Conservation (phyloP, 2,329 filamentous ascomycete species). For the Fusarium heterosporum region DNA sequence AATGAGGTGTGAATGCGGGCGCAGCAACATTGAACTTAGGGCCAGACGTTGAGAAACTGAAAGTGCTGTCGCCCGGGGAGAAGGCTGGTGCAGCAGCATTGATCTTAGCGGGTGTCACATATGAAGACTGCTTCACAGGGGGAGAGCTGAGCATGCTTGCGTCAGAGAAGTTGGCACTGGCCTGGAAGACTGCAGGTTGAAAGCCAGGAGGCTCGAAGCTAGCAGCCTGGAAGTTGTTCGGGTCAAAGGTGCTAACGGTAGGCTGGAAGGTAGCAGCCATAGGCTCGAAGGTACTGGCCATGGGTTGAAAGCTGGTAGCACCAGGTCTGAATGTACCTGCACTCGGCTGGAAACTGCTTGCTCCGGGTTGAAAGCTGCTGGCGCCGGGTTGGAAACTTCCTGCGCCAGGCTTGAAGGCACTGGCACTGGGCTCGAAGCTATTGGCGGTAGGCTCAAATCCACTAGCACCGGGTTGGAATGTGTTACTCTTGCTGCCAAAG, state of each 20-base stretch:
- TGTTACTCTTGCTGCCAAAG: conserved; percentile 49
- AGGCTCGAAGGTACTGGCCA: conserved; percentile 44
- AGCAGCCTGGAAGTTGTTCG: conserved; percentile 20
- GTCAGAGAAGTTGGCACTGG: conserved; percentile 38
- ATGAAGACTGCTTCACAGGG: conserved; percentile 22
- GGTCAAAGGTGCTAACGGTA: conserved; percentile 24
- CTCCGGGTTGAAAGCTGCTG: conserved; percentile 21
- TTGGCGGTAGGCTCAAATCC: conserved; percentile 41
- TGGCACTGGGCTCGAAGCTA: conserved; percentile 40
- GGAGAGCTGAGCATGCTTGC: conserved; percentile 40
- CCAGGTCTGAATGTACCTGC: conserved; percentile 16
- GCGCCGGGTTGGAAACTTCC: conserved; percentile 19
- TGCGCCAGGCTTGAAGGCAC: conserved; percentile 56
- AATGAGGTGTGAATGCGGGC: conserved; percentile 77
- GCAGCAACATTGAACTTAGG: conserved; percentile 81
- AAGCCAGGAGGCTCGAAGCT: conserved; percentile 28
- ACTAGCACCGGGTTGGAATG: conserved; percentile 60
- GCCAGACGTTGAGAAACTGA: conserved; percentile 75
- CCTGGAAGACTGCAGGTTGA: conserved; percentile 63
- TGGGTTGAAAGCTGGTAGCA: conserved; percentile 57
- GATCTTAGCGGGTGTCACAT: conserved; percentile 61
- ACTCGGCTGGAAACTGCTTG: conserved; percentile 13
- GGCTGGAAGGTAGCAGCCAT: conserved; percentile 2
- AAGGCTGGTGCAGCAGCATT: conserved; percentile 79
- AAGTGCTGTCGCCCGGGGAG: conserved; percentile 72